Percentiles rank a stretch among this genome's conserved stretches.
These are phyloP conservation scores for Penicillium sp. DNA, from an alignment of 2,329 filamentous ascomycete species.

Conservation along the genomic window DNA sequence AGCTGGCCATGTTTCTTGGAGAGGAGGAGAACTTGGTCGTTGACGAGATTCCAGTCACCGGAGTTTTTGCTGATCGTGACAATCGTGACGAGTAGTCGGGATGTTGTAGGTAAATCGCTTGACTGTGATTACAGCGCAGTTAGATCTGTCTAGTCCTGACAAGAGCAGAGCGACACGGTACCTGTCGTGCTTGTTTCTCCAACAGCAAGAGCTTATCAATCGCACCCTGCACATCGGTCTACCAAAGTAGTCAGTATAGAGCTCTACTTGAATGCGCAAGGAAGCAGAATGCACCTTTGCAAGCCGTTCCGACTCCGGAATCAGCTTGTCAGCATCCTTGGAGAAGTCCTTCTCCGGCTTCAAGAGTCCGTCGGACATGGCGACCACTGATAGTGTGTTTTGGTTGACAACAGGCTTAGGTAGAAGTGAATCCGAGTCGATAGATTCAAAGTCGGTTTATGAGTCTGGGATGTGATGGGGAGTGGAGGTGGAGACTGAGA, in stretches of 20 bases:
- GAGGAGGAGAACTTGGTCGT: slow-evolving; percentile 92
- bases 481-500: slow-evolving; percentile 10
- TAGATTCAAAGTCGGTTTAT: slow-evolving; percentile 13
- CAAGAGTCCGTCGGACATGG: slow-evolving; percentile 80
- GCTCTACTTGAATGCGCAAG: neutral
- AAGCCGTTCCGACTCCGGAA: slow-evolving; percentile 88
- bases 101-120: slow-evolving; percentile 94
- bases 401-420: slow-evolving; percentile 5
- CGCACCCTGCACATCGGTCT: slow-evolving; percentile 76
- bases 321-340: slow-evolving; percentile 90
- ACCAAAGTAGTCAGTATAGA: slow-evolving; percentile 26
- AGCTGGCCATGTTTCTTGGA: slow-evolving; percentile 99
- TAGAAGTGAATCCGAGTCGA: slow-evolving; percentile 10
- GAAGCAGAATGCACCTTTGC: slow-evolving; percentile 70
- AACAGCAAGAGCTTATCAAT: slow-evolving; percentile 90
- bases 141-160: slow-evolving; percentile 11
- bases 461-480: slow-evolving; percentile 17
- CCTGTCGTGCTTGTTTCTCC: slow-evolving; percentile 98
- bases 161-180: slow-evolving; percentile 40
- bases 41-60: slow-evolving; percentile 91
- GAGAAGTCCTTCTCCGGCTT: slow-evolving; percentile 99
- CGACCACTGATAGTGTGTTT: slow-evolving; percentile 38
- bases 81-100: slow-evolving; percentile 82
- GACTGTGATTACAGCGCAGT: slow-evolving; percentile 60
- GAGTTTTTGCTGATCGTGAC: slow-evolving; percentile 93